A percentile compares a stretch with the other conserved stretches of the same genome.
Evolutionary conservation across 1,139 yeast species (phyloP).

Genomic region (Yamadazyma jaroonii): DNA sequence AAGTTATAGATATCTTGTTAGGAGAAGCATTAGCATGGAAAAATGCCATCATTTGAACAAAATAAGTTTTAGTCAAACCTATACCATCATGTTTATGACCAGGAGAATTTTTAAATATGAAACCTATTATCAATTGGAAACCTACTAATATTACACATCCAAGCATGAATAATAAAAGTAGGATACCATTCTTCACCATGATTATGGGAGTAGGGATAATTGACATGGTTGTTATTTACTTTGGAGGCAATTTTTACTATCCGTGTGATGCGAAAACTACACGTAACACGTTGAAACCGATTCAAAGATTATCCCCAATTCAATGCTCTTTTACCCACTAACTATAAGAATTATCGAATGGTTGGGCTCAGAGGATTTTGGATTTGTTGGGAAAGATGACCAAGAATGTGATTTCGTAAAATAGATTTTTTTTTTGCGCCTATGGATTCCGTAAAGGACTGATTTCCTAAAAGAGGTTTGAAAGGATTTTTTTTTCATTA

Average conservation of each 20-base stretch:
- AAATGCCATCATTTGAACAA: slow-evolving; percentile 45
- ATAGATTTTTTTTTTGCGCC: slow-evolving; percentile 19
- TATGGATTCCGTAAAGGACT: neutral
- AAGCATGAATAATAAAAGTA: slow-evolving; percentile 33
- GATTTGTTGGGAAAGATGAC: slow-evolving; percentile 92
- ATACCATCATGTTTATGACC: slow-evolving; percentile 33
- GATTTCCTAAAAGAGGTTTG: neutral
- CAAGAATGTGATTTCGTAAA: slow-evolving; percentile 38
- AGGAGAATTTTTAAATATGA: slow-evolving; percentile 24
- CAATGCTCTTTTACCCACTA: too few relatives aligned
- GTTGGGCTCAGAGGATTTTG: slow-evolving; percentile 76
- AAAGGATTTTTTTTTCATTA: too few relatives aligned
- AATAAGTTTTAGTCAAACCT: slow-evolving; percentile 48
- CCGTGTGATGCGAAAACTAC: neutral
- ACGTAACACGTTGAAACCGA: neutral
- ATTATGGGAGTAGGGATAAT: neutral
- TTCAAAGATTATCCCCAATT: neutral
- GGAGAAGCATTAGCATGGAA: slow-evolving; percentile 43
- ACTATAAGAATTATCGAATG: too few relatives aligned
- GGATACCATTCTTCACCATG: slow-evolving; percentile 10
- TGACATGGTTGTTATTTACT: too few relatives aligned
- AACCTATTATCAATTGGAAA: slow-evolving; percentile 39
- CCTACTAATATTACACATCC: slow-evolving; percentile 45
- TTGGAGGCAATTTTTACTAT: neutral
- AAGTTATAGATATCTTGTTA: slow-evolving; percentile 39